Evolutionary conservation across 78 protist species (phyloP), one percentile per base, ranked within the genome.

Genomic region (Dictyostelium intermedium): DNA sequence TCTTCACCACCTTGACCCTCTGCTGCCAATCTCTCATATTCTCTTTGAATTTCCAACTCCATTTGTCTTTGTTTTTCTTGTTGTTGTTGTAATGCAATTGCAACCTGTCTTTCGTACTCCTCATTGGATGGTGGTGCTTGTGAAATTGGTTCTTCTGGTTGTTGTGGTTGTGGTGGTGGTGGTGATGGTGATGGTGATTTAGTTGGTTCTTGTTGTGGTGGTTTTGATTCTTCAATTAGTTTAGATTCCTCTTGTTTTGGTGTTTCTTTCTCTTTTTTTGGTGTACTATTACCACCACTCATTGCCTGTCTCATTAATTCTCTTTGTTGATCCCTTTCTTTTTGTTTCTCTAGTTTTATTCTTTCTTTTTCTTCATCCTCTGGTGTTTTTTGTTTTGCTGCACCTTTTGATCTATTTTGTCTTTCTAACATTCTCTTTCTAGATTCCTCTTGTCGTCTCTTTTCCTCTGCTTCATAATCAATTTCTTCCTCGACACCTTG

Each of bases 321-420:
- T 18, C 92, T 47, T 56, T 86, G 83, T 37, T 45, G 77, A 76
- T 86, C 92, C 25, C 92, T 16, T 86, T 86, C 84, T 81, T 86
- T 85, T 77, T 86, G 92, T 37, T 86, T 86, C 6, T 73, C 76
- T 6, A 86, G 53, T 60, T n/a, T 53, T 0, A 47, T 23, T 41
- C 61, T 50, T 27, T 73, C 92, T 25, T 85, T 56, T 34, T 76
- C 91, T 85, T 74, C 83, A 72, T 85, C 56, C 10, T 39, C 25
- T 18, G 83, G 43, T 81, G 83, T 50, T 73, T 86, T 73, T 27
- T 60, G 53, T 56, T 81, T 77, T 72, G 77, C 35, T 70, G 77
- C 2, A 30, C 25, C 14, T 34, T 81, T 34, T 34, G 35, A 3
- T 70, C 32, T 70, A 13, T 14, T 30, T 74, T 74, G 82, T 79